These are phyloP conservation scores for Corymbia citriodora DNA, from an alignment of 441 rosid genomes.

Conservation along the genomic window DNA sequence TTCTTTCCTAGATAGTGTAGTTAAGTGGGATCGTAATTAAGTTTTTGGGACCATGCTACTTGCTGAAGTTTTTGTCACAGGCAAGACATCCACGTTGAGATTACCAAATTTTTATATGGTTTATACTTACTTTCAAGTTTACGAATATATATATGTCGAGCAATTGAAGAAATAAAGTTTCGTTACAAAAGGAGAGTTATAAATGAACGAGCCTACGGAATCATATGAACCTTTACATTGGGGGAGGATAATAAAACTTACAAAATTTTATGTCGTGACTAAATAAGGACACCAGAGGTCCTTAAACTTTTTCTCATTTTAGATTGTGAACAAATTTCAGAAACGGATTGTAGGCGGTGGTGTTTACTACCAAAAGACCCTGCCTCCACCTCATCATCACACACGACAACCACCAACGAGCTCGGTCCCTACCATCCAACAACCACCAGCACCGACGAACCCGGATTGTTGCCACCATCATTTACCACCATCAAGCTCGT, in stretches of 20 bases:
- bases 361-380: background rate
- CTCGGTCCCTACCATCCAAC: background rate
- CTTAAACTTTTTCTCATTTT: background rate
- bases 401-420: background rate
- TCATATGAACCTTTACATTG: background rate
- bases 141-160: background rate
- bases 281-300: background rate
- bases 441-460: too few species aligned
- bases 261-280: background rate
- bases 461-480: too few species aligned
- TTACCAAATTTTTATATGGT: background rate
- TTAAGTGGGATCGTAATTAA: background rate
- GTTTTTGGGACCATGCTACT: background rate
- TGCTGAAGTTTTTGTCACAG: background rate
- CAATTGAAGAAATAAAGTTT: background rate
- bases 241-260: background rate
- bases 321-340: background rate
- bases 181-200: background rate
- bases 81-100: background rate
- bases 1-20: background rate
- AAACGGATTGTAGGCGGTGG: background rate
- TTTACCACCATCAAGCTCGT: too few species aligned
- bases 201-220: background rate
- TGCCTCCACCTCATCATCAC: background rate
- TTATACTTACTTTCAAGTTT: background rate